phyloP scores from a whole-genome alignment of 2,329 filamentous ascomycete genomes.

The Aspergillus udagawae region DNA sequence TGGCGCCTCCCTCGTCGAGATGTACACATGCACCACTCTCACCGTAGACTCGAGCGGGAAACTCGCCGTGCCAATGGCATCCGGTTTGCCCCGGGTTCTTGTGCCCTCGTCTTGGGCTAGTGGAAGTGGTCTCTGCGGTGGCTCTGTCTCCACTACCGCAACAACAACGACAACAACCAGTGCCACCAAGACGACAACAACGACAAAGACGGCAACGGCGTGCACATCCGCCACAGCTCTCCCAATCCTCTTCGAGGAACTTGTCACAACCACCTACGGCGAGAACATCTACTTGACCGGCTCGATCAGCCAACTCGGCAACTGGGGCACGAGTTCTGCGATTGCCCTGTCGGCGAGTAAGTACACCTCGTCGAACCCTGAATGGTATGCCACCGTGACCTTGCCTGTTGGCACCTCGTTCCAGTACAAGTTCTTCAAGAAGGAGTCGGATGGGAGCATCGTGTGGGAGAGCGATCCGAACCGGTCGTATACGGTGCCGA shows the following conservation, averaged over 20 bases:
- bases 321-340: slow-evolving; percentile 56
- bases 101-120: slow-evolving; percentile 12
- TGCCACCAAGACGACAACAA: slow-evolving; percentile 4
- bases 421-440: slow-evolving; percentile 66
- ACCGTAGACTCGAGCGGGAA: slow-evolving; percentile 43
- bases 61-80: slow-evolving; percentile 42
- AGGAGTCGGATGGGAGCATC: slow-evolving; percentile 47
- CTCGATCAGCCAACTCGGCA: slow-evolving; percentile 55
- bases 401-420: slow-evolving; percentile 55
- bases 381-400: slow-evolving; percentile 58
- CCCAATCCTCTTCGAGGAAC: slow-evolving; percentile 60
- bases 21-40: slow-evolving; percentile 38
- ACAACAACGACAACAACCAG: neutral
- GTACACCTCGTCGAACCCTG: slow-evolving; percentile 57
- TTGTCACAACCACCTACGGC: slow-evolving; percentile 56
- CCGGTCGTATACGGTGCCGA: slow-evolving; percentile 38
- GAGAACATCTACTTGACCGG: slow-evolving; percentile 65
- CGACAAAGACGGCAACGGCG: slow-evolving; percentile 6
- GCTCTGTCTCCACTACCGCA: neutral
- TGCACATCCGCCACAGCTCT: slow-evolving; percentile 40
- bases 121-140: slow-evolving; percentile 11
- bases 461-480: slow-evolving; percentile 62
- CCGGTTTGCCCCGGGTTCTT: slow-evolving; percentile 41
- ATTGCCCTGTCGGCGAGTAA: slow-evolving; percentile 54
- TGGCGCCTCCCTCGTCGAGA: slow-evolving; percentile 21